These are phyloP conservation scores for Fusarium sp. DNA, from an alignment of 2,329 filamentous ascomycete genomes.

Conservation along the genomic window DNA sequence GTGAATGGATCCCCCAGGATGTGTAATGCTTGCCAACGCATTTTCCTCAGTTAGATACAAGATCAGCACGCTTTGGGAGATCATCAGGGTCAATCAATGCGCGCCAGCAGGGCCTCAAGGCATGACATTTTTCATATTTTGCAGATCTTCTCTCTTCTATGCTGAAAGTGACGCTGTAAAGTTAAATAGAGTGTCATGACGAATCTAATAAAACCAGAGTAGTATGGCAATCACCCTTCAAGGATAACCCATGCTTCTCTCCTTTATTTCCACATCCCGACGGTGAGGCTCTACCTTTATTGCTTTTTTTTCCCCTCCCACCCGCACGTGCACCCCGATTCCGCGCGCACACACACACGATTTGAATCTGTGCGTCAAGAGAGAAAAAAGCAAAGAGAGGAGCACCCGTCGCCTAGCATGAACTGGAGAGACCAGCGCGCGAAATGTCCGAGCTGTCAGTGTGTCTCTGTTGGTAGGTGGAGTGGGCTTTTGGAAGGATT, in stretches of 20 bases:
- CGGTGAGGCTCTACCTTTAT: slow-evolving; percentile 10
- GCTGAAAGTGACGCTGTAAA: not conserved
- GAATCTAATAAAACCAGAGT: not conserved
- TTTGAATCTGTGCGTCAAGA: slow-evolving; percentile 25
- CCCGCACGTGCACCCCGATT: slow-evolving; percentile 11
- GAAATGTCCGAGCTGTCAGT: slow-evolving; percentile 18
- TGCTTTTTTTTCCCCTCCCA: not conserved
- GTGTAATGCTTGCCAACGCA: not conserved
- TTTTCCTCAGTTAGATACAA: not conserved
- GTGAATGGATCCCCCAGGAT: not conserved
- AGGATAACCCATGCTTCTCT: not conserved
- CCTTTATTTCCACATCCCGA: not conserved
- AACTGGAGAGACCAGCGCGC: slow-evolving; percentile 1
- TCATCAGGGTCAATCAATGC: not conserved
- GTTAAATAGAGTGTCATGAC: not conserved
- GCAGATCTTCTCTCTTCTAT: not conserved
- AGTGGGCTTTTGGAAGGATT: slow-evolving; percentile 7
- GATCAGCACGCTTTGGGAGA: not conserved
- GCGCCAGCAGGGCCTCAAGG: not conserved
- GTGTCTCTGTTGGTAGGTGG: not conserved
- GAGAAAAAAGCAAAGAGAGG: slow-evolving; percentile 1
- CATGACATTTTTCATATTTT: not conserved
- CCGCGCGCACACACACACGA: slow-evolving; percentile 6
- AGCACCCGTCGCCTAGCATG: slow-evolving; percentile 1
- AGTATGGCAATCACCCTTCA: not conserved